Evolutionary conservation across 805 yeast species (phyloP).

Genomic region (Candida mattraensis): DNA sequence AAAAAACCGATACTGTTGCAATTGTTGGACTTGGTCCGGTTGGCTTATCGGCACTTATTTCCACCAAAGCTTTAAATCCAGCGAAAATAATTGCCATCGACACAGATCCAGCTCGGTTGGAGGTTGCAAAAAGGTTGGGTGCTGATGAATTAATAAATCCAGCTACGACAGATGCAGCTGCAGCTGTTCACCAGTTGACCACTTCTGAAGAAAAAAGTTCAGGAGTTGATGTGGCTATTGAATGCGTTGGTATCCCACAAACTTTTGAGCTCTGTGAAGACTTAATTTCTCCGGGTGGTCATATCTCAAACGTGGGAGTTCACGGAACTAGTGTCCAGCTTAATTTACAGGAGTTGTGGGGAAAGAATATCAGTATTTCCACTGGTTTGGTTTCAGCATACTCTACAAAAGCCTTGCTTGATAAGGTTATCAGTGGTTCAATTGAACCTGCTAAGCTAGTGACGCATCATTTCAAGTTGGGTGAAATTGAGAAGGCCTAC

Average conservation of each 20-base stretch:
- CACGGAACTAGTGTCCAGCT: conserved; percentile 44
- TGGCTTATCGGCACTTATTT: conserved; percentile 61
- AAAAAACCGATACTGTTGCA: conserved; percentile 57
- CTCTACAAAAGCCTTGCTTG: conserved; percentile 40
- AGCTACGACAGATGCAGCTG: conserved; percentile 40
- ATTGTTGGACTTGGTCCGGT: conserved; percentile 71
- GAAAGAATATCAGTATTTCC: conserved; percentile 42
- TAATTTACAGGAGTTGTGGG: conserved; percentile 46
- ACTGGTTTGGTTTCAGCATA: conserved; percentile 53
- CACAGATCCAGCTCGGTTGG: conserved; percentile 56
- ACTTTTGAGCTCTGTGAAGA: conserved; percentile 61
- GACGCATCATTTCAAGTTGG: conserved; percentile 57
- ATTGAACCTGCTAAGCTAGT: conserved; percentile 53
- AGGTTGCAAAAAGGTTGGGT: conserved; percentile 57
- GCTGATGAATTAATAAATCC: conserved; percentile 61
- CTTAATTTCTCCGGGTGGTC: conserved; percentile 57
- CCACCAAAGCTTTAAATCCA: conserved; percentile 56
- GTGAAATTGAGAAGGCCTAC: conserved; percentile 59
- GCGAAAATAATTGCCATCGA: conserved; percentile 56
- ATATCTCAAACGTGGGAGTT: conserved; percentile 65
- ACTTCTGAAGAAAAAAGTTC: conserved; percentile 34
- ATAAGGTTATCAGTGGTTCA: conserved; percentile 36
- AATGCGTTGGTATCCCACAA: conserved; percentile 64
- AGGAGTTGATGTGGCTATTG: conserved; percentile 61
- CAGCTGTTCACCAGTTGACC: conserved; percentile 36